Evolutionary conservation across 2,329 filamentous ascomycete species (phyloP).

Genomic region (Hypoxylon sp.): DNA sequence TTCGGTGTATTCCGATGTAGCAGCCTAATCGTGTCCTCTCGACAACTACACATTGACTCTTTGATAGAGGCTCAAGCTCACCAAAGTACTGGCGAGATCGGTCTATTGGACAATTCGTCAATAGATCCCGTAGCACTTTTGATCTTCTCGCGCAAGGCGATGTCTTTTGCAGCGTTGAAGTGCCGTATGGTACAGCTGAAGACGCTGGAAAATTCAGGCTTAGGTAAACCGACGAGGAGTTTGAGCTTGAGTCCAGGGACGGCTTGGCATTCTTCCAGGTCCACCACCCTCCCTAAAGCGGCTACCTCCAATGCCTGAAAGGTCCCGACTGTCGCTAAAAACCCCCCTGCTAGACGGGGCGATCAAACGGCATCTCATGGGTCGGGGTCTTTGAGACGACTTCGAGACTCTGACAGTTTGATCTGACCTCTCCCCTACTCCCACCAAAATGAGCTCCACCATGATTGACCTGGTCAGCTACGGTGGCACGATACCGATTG

Average conservation of each 20-base stretch:
- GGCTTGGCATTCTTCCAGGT: constrained; percentile 26
- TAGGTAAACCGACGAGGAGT: constrained; percentile 15
- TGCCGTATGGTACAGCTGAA: background rate
- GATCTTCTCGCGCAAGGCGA: background rate
- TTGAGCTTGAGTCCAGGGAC: constrained; percentile 20
- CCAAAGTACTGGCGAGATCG: background rate
- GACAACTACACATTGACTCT: background rate
- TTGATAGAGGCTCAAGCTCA: too few relatives aligned
- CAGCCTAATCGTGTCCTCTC: background rate
- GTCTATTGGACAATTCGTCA: background rate
- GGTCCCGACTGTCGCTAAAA: constrained; percentile 31
- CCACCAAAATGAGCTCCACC: constrained; percentile 11
- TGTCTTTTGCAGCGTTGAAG: background rate
- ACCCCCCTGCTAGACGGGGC: constrained; percentile 25
- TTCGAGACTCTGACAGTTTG: constrained; percentile 46
- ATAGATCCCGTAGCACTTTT: background rate
- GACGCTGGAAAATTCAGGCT: constrained; percentile 1
- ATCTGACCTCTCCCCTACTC: constrained; percentile 41
- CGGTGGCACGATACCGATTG: constrained; percentile 8
- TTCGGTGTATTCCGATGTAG: constrained; percentile 15
- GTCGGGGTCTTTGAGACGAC: constrained; percentile 47
- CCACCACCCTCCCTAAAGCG: constrained; percentile 31
- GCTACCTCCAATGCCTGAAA: constrained; percentile 18
- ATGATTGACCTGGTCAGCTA: background rate
- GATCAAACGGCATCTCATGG: constrained; percentile 42